Percentiles rank a stretch among this genome's conserved stretches.
These are phyloP conservation scores for Vitellaria paradoxa DNA, from an alignment of 179 eudicot species.

Conservation along the genomic window DNA sequence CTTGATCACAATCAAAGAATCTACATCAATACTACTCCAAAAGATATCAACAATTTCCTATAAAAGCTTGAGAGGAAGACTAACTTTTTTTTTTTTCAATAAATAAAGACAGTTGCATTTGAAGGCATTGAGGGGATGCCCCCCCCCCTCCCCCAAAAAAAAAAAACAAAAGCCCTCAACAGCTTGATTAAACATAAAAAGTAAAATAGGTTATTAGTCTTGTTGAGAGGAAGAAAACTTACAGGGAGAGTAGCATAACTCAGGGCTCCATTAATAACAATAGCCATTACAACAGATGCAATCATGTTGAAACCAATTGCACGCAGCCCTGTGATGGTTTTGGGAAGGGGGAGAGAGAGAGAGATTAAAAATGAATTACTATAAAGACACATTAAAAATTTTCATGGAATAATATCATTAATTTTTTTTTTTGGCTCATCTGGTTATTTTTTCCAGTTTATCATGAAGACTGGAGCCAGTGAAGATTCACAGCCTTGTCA, in stretches of 20 bases:
- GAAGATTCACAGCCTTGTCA: too few species aligned
- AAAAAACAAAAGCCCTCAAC: too few species aligned
- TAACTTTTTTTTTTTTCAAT: too few species aligned
- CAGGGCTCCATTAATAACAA: conserved; percentile 36
- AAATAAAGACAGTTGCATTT: too few species aligned
- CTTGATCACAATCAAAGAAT: background rate
- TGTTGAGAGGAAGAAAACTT: conserved; percentile 25
- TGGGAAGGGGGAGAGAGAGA: too few species aligned
- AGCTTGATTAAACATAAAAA: too few species aligned
- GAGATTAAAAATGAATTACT: too few species aligned
- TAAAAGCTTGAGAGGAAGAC: too few species aligned
- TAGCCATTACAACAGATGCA: conserved; percentile 41
- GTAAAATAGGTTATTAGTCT: too few species aligned
- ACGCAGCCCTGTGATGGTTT: conserved; percentile 36
- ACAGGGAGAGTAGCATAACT: conserved; percentile 71
- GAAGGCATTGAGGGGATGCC: too few species aligned
- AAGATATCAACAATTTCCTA: background rate
- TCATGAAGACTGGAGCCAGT: background rate
- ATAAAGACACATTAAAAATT: background rate
- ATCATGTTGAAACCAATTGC: conserved; percentile 54
- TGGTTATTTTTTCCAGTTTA: background rate
- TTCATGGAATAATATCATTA: background rate
- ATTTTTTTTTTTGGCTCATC: background rate
- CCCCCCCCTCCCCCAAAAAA: too few species aligned
- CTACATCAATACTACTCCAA: background rate